A percentile compares a stretch with the other conserved stretches of the same genome.
Evolutionary conservation across 2,329 filamentous ascomycete species (phyloP).

Genomic region (Huntiella savannae): DNA sequence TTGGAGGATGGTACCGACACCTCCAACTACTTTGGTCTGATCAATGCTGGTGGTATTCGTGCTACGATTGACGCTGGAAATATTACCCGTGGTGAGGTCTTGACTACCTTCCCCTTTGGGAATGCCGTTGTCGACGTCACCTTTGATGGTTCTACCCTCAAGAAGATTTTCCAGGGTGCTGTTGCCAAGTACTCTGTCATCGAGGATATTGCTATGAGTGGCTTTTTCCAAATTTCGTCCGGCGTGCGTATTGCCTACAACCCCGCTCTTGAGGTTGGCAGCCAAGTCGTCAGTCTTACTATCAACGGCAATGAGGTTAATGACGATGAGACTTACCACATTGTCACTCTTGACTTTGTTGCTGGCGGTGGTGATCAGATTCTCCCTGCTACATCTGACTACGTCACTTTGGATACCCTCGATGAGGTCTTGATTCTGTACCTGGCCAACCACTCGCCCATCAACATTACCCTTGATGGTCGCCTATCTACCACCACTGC

Average conservation of each 20-base stretch:
- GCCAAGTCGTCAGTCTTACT: constrained; percentile 31
- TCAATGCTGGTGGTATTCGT: constrained; percentile 45
- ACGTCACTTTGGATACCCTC: constrained; percentile 30
- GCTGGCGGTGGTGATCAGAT: constrained; percentile 46
- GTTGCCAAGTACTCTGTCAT: constrained; percentile 34
- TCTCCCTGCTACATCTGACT: constrained; percentile 17
- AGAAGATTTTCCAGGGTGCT: constrained; percentile 39
- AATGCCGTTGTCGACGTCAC: constrained; percentile 42
- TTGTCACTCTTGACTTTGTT: constrained; percentile 45
- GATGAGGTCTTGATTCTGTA: constrained; percentile 35
- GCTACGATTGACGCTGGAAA: constrained; percentile 41
- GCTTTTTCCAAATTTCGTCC: constrained; percentile 40
- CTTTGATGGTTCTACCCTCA: constrained; percentile 33
- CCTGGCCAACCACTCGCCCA: constrained; percentile 27
- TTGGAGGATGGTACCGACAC: constrained; percentile 23
- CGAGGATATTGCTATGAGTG: constrained; percentile 33
- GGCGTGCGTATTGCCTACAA: constrained; percentile 40
- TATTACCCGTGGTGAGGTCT: constrained; percentile 43
- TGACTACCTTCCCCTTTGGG: constrained; percentile 47
- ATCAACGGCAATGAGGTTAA: constrained; percentile 29
- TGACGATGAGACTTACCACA: constrained; percentile 26
- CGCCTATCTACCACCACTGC: constrained; percentile 18
- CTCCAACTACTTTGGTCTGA: constrained; percentile 32
- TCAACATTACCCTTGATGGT: constrained; percentile 30
- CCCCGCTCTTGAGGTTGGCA: constrained; percentile 28